Evolutionary conservation across 139 green algal genomes (phyloP).

Genomic region (Volvox reticuliferus): DNA sequence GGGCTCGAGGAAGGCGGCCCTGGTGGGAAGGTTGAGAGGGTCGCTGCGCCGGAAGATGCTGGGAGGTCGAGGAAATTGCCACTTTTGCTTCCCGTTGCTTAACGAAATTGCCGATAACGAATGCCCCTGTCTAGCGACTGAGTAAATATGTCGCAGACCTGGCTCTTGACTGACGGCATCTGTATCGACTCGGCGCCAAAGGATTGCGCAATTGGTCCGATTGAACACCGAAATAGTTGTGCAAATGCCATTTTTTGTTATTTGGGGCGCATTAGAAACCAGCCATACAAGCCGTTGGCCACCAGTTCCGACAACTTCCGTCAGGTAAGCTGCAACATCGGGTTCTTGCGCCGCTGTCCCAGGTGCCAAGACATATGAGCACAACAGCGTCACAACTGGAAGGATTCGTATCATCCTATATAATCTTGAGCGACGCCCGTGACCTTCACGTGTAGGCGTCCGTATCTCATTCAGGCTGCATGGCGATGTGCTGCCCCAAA

Average conservation of each 20-base stretch:
- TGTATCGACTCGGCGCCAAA: background rate
- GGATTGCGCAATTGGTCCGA: background rate
- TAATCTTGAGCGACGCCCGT: background rate
- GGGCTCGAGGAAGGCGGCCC: background rate
- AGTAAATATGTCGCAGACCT: conserved; percentile 8
- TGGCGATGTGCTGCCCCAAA: no score
- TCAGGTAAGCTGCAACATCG: background rate
- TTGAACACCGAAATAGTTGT: conserved; percentile 4
- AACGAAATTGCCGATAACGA: background rate
- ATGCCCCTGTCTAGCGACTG: background rate
- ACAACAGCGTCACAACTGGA: background rate
- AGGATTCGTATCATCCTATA: background rate
- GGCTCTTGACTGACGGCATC: background rate
- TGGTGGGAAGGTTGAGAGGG: background rate
- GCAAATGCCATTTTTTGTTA: background rate
- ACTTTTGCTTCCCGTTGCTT: conserved; percentile 3
- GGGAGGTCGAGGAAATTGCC: background rate
- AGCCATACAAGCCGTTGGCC: conserved; percentile 2
- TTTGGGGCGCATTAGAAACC: background rate
- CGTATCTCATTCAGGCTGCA: background rate
- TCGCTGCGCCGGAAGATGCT: background rate
- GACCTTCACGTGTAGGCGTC: background rate
- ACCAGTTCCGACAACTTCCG: background rate
- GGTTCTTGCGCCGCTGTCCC: background rate
- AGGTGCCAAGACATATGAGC: background rate